Evolutionary conservation across 495 filamentous ascomycete species (phyloP).

Genomic region (Hypoxylon perforatum): DNA sequence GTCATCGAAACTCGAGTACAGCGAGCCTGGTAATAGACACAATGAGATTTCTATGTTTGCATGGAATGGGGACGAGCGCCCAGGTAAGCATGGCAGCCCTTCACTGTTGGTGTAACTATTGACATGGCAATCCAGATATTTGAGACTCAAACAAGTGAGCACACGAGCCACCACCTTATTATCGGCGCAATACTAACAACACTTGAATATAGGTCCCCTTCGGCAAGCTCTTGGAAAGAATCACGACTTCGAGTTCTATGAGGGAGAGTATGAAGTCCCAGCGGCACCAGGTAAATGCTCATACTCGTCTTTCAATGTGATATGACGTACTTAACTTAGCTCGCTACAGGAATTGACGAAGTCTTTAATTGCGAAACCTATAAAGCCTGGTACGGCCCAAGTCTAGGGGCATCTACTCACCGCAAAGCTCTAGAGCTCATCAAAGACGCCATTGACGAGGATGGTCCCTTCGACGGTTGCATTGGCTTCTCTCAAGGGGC

Average conservation of each 20-base stretch:
- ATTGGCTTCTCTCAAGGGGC: slow-evolving; percentile 71
- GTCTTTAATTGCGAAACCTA: background rate
- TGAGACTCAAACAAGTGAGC: background rate
- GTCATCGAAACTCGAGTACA: background rate
- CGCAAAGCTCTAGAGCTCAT: background rate
- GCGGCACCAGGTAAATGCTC: background rate
- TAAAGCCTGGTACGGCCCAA: slow-evolving; percentile 2
- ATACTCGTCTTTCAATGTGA: background rate
- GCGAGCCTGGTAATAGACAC: background rate
- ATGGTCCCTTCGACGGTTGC: slow-evolving; percentile 69
- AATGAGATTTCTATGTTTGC: slow-evolving; percentile 9
- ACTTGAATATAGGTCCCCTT: no score
- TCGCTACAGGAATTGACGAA: background rate
- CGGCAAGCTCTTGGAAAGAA: background rate
- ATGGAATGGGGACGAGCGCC: slow-evolving; percentile 5
- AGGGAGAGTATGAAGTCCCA: background rate
- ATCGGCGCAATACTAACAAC: no score
- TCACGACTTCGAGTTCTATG: background rate
- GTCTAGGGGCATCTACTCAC: background rate
- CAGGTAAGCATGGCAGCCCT: background rate
- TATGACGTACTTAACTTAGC: background rate
- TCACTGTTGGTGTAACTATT: background rate
- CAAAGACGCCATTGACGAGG: slow-evolving; percentile 43
- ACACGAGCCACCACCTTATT: no score
- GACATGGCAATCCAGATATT: background rate